A percentile compares a stretch with the other conserved stretches of the same genome.
Conservation (phyloP, 2,329 filamentous ascomycete species). For the Clarireedia paspali region DNA sequence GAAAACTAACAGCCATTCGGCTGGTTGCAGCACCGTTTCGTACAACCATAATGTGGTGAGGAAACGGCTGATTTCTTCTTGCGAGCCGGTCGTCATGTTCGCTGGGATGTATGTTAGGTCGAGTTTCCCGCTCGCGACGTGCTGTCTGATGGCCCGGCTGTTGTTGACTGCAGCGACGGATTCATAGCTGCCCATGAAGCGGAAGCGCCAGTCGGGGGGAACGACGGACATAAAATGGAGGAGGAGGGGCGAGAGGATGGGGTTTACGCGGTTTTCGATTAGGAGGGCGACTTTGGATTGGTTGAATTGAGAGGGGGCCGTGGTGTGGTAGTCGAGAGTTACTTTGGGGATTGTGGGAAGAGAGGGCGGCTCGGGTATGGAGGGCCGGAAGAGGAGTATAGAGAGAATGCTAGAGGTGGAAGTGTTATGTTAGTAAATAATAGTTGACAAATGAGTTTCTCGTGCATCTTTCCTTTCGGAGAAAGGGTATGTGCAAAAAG, state of each 20-base stretch:
- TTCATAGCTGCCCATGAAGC: conserved; percentile 42
- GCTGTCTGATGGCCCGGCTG: conserved; percentile 37
- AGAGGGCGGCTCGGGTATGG: conserved; percentile 15
- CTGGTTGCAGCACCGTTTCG: conserved; percentile 37
- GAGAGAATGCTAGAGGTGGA: conserved; percentile 17
- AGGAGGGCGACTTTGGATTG: conserved; percentile 38
- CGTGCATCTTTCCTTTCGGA: too few species aligned
- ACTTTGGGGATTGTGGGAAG: conserved; percentile 14
- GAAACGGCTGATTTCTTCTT: conserved; percentile 44
- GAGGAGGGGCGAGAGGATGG: conserved; percentile 41
- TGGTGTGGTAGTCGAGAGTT: conserved; percentile 7
- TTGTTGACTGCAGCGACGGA: conserved; percentile 38
- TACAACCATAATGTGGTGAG: conserved; percentile 45
- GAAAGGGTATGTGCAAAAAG: background rate
- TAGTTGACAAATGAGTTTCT: too few species aligned
- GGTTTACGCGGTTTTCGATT: conserved; percentile 42
- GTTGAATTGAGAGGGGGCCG: conserved; percentile 7
- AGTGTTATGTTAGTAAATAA: conserved; percentile 2
- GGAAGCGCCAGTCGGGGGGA: conserved; percentile 47
- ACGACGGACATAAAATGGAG: conserved; percentile 48
- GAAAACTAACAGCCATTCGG: conserved; percentile 46
- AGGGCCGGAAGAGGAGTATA: conserved; percentile 18
- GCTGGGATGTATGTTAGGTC: conserved; percentile 43
- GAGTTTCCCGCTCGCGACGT: conserved; percentile 33
- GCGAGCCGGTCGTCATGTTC: conserved; percentile 41